phyloP scores from a whole-genome alignment of 495 filamentous ascomycete species.

The Penicillium cosmopolitanum region DNA sequence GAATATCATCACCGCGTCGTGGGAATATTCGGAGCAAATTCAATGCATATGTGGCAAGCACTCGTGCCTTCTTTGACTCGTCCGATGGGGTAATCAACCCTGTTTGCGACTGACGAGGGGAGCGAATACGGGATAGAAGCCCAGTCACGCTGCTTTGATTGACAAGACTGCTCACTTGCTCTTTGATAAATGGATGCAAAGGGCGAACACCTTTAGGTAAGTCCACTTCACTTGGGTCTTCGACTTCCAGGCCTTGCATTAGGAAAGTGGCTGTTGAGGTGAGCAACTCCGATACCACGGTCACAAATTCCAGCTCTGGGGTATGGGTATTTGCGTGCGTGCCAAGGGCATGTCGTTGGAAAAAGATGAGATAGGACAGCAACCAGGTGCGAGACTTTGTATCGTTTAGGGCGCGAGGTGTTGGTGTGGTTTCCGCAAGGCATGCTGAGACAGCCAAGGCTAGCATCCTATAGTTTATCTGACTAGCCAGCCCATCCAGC shows the following conservation, averaged over 20 bases:
- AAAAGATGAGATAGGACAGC: slow-evolving; percentile 77
- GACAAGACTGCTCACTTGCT: slow-evolving; percentile 64
- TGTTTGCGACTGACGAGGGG: slow-evolving; percentile 32
- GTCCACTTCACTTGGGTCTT: slow-evolving; percentile 44
- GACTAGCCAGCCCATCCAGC: slow-evolving; percentile 50
- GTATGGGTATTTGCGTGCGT: slow-evolving; percentile 41
- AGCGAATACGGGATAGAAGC: slow-evolving; percentile 53
- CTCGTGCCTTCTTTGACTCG: slow-evolving; percentile 62
- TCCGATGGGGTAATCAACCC: slow-evolving; percentile 34
- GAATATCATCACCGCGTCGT: slow-evolving; percentile 80
- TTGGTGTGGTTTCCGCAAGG: slow-evolving; percentile 34
- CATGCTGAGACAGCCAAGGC: slow-evolving; percentile 49
- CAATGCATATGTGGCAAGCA: slow-evolving; percentile 84
- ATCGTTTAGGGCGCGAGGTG: slow-evolving; percentile 28
- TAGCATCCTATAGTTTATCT: slow-evolving; percentile 58
- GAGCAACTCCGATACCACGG: slow-evolving; percentile 66
- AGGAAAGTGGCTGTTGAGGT: slow-evolving; percentile 64
- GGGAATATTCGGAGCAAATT: slow-evolving; percentile 88
- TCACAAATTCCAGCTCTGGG: slow-evolving; percentile 63
- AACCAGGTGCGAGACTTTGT: slow-evolving; percentile 66
- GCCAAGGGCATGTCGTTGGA: slow-evolving; percentile 60
- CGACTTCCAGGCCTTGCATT: slow-evolving; percentile 55
- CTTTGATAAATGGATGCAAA: slow-evolving; percentile 60
- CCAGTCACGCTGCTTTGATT: slow-evolving; percentile 66
- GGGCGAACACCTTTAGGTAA: slow-evolving; percentile 30